Evolutionary conservation across 345 rosid genomes (phyloP), one percentile per base, ranked within the genome.

Genomic region (Euphorbia tirucalli): DNA sequence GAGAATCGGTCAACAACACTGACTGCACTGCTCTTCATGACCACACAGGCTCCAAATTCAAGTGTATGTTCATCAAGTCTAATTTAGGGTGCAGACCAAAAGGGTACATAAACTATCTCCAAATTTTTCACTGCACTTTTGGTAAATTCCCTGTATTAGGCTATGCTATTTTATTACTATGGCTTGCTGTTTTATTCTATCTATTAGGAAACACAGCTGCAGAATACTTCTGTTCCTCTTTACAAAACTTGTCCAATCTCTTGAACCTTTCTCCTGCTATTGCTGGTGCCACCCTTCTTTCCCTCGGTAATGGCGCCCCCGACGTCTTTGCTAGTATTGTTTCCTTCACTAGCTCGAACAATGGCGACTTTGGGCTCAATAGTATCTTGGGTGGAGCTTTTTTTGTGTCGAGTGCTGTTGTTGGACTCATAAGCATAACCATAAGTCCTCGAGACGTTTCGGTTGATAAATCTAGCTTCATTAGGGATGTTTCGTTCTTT

Each of bases 251-350:
- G 74, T 91, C 98, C 22, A 90, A 79, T 72, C n/a, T 90, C 73
- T 76, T 90, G 49, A 88, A 81, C 65, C 90, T 93, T 52, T 86
- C 96, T n/a, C 98, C 96, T 0, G 86, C 96, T 0, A 84, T 93
- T 3, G 96, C 98, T 0, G 96, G 98, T 18, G 88, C 86, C 11
- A 90, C 98, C n/a, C 89, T 93, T 46, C 85, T 93, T 6, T 85
- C 97, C 0, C 92, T 93, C 0, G 97, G 98, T 0, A 93, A 93
- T 60, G 97, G 98, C 3, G 95, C 98, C 41, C 89, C 98, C 32
- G 98, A 90, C 80, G 88, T 93, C 71, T 90, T 93, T 62, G 83
- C 98, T 0, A 90, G 96, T 76, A 79, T 94, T 30, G 89, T 87
- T 65, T 89, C 98, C 57, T 92, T 94, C 82, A 87, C 88, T 11